Percentiles rank a stretch among this genome's conserved stretches.
phyloP scores from a whole-genome alignment of 1,139 yeast species.

The Zygotorulaspora mrakii region DNA sequence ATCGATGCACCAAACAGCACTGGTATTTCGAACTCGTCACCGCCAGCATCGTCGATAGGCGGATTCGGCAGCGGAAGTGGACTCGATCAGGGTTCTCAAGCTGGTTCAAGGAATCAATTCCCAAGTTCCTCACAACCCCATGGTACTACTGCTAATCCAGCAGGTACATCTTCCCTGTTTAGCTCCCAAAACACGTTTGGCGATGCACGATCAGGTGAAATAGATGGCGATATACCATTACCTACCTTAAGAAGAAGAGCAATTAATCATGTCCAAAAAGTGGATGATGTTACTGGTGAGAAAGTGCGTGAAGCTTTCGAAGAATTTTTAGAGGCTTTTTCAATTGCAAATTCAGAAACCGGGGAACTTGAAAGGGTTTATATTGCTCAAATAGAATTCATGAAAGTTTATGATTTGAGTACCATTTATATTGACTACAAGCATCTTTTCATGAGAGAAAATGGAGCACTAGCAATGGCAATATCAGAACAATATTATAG shows the following conservation, averaged over 20 bases:
- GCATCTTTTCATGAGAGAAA: conserved; percentile 70
- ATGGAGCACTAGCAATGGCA: conserved; percentile 87
- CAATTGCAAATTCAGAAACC: conserved; percentile 23
- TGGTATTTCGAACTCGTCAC: conserved; percentile 31
- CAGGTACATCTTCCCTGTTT: conserved; percentile 20
- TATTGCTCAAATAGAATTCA: conserved; percentile 73
- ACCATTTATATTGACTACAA: conserved; percentile 84
- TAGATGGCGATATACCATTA: conserved; percentile 27
- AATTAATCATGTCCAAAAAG: conserved; percentile 73
- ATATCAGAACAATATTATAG: conserved; percentile 88
- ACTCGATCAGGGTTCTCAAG: conserved; percentile 27
- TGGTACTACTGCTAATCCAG: conserved; percentile 15
- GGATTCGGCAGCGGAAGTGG: conserved; percentile 33
- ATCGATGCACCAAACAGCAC: conserved; percentile 19
- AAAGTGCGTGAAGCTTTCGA: conserved; percentile 90
- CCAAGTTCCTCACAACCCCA: conserved; percentile 38
- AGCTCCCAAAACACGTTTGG: conserved; percentile 26
- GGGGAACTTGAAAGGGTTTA: conserved; percentile 54
- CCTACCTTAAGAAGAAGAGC: conserved; percentile 36
- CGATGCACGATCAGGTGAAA: conserved; percentile 22
- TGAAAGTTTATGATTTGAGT: conserved; percentile 70
- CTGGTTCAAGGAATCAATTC: conserved; percentile 28
- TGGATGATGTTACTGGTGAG: conserved; percentile 87
- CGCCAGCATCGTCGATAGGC: conserved; percentile 37
- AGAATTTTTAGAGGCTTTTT: conserved; percentile 67